Evolutionary conservation across 2,329 filamentous ascomycete genomes (phyloP).

Genomic region (Colletotrichum camelliae): DNA sequence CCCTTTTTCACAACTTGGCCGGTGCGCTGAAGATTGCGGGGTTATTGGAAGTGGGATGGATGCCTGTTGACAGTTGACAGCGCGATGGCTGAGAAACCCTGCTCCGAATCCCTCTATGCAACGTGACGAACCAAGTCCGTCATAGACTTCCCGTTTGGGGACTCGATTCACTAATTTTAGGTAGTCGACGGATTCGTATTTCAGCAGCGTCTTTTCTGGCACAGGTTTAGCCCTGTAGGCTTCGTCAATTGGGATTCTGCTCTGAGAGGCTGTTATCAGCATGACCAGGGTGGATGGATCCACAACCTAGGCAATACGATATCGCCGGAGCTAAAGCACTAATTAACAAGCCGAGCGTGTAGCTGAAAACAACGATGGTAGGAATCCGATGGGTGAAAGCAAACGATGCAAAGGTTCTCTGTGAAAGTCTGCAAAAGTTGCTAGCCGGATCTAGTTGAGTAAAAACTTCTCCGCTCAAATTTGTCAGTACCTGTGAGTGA

Average conservation of each 20-base stretch:
- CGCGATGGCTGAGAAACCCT: neutral
- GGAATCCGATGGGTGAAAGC: rapidly evolving
- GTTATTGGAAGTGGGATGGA: neutral
- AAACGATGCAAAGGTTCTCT: rapidly evolving
- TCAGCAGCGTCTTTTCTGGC: neutral
- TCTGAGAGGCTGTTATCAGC: neutral
- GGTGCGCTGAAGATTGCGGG: neutral
- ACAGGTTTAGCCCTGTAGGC: neutral
- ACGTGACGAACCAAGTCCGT: neutral
- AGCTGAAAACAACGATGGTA: neutral
- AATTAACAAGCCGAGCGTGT: neutral
- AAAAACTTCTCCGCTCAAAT: neutral
- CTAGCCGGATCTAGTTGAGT: no score
- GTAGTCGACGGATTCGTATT: neutral
- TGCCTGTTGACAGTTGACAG: neutral
- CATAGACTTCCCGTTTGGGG: neutral
- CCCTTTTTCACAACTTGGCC: neutral
- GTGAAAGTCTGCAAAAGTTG: neutral
- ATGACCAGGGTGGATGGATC: neutral
- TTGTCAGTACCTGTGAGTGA: neutral
- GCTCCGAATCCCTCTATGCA: neutral
- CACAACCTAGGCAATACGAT: neutral
- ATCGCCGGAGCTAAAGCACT: neutral
- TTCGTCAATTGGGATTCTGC: neutral
- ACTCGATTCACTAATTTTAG: neutral